A percentile compares a stretch with the other conserved stretches of the same genome.
Conservation (phyloP, 163 green algal species). For the Chloromonas sp. region DNA sequence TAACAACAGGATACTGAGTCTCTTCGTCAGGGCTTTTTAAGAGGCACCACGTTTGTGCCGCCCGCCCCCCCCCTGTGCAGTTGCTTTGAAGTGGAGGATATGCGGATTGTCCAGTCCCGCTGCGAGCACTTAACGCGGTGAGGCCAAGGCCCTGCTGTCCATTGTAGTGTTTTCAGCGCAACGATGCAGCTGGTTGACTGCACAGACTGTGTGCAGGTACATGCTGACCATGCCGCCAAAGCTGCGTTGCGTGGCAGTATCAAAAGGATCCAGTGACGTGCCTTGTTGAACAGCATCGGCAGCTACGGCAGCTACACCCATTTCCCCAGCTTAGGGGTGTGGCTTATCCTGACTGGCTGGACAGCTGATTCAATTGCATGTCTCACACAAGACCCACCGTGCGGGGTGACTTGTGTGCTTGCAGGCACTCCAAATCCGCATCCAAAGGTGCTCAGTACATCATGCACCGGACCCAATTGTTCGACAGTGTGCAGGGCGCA, state of each 20-base stretch:
- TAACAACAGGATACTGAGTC: too few relatives aligned
- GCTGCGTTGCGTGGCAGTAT: background rate
- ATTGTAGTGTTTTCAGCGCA: too few relatives aligned
- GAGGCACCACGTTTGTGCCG: too few relatives aligned
- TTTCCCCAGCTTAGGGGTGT: too few relatives aligned
- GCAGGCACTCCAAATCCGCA: background rate
- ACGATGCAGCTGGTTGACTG: background rate
- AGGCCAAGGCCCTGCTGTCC: too few relatives aligned
- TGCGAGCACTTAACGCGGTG: background rate
- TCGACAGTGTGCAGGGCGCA: background rate
- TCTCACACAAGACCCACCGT: too few relatives aligned
- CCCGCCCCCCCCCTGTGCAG: too few relatives aligned
- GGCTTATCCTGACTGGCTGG: too few relatives aligned
- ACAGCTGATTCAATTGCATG: too few relatives aligned
- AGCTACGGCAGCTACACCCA: too few relatives aligned
- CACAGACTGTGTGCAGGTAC: background rate
- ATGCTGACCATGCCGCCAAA: too few relatives aligned
- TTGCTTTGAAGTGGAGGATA: background rate
- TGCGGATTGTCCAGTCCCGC: background rate
- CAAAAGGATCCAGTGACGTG: background rate
- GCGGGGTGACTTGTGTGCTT: background rate
- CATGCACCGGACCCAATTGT: background rate
- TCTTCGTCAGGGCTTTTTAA: too few relatives aligned
- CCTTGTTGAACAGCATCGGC: background rate
- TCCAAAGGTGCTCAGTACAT: background rate